Percentiles rank a stretch among this genome's conserved stretches.
Conservation (phyloP, 2,329 filamentous ascomycete species). For the Cytospora mali region DNA sequence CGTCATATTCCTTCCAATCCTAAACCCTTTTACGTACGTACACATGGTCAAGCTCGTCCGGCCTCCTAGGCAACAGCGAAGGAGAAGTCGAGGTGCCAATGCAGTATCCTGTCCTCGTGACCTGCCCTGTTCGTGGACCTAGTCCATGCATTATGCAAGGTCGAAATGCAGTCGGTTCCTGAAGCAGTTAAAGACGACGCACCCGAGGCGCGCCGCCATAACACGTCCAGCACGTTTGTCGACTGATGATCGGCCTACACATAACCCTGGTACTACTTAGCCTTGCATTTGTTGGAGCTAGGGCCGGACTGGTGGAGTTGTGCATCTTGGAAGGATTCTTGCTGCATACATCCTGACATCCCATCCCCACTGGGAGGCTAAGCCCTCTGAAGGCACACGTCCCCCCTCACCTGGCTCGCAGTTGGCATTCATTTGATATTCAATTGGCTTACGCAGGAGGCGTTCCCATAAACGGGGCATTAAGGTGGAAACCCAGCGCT, state of each 20-base stretch:
- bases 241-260: not conserved
- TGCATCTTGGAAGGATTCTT: not conserved
- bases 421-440: not conserved
- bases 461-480: not conserved
- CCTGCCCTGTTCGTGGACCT: not conserved
- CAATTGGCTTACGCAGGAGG: not conserved
- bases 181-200: not conserved
- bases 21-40: not conserved
- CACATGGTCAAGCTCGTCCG: too few relatives aligned
- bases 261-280: too few relatives aligned
- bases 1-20: too few relatives aligned
- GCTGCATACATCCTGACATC: not conserved
- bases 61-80: not conserved
- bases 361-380: not conserved
- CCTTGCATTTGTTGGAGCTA: not conserved
- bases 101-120: not conserved
- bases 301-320: not conserved
- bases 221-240: too few relatives aligned
- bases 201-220: not conserved
- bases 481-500: conserved; percentile 10
- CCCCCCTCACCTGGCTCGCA: not conserved
- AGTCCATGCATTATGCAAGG: not conserved
- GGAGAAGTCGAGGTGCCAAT: not conserved
- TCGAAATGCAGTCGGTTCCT: not conserved
- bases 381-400: not conserved